These are phyloP conservation scores for Metarhizium guizhouense DNA, from an alignment of 2,329 filamentous ascomycete genomes.

Conservation along the genomic window DNA sequence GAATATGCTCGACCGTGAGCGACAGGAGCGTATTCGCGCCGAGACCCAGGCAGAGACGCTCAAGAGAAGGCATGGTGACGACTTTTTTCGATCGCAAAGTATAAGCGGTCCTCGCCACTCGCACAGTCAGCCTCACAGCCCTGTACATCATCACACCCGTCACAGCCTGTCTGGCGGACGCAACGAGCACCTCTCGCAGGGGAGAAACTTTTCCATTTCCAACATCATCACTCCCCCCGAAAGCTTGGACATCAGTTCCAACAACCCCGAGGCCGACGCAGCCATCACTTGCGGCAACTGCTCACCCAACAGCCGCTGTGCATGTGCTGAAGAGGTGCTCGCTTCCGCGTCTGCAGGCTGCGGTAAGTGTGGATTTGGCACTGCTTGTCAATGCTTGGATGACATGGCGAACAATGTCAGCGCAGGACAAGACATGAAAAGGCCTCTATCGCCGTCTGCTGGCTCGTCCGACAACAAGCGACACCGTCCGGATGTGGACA, in stretches of 20 bases:
- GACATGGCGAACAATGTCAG: conserved; percentile 46
- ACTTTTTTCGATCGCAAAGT: conserved; percentile 17
- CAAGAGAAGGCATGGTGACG: conserved; percentile 21
- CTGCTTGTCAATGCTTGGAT: conserved; percentile 55
- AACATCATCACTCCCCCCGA: conserved; percentile 49
- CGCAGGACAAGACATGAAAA: conserved; percentile 32
- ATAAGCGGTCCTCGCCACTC: conserved; percentile 16
- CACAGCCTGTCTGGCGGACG: conserved; percentile 19
- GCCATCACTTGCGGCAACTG: conserved; percentile 48
- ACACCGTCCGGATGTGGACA: conserved; percentile 28
- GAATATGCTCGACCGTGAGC: conserved; percentile 52
- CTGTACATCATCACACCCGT: conserved; percentile 16
- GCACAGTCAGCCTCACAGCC: conserved; percentile 19
- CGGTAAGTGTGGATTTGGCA: conserved; percentile 53
- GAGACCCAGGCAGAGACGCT: conserved; percentile 31
- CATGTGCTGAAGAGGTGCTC: conserved; percentile 51
- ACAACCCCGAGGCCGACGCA: conserved; percentile 18
- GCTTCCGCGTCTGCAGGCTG: conserved; percentile 50
- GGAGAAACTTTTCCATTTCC: conserved; percentile 43
- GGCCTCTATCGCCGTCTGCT: conserved; percentile 37
- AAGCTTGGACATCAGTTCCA: conserved; percentile 19
- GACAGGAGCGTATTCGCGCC: conserved; percentile 35
- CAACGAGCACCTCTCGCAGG: conserved; percentile 15
- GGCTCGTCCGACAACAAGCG: conserved; percentile 44
- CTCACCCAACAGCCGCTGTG: conserved; percentile 41